Evolutionary conservation across 306 rosid genomes (phyloP), one percentile per base, ranked within the genome.

Genomic region (Inga laurina): DNA sequence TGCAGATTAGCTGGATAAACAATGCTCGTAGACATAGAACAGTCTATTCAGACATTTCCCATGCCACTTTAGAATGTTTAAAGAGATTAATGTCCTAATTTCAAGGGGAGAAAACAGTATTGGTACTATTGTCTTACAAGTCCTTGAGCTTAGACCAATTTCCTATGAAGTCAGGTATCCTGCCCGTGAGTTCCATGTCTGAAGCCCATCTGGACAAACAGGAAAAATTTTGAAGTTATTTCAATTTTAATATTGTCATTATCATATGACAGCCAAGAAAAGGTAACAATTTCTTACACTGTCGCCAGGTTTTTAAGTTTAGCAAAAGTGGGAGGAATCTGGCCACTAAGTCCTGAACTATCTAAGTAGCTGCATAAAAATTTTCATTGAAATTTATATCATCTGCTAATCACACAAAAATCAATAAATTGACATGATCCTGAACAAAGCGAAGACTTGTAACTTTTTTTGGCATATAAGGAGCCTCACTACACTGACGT

Each of bases 281-380:
- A 49, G 10, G 78, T 70, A 18, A 35, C 35, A 77, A 81, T 80
- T 67, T 84, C 91, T 94, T 91, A 92, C 98, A 93, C 30, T 78
- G 8, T 75, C 2, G 0, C 4, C 85, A 95, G 72, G 86, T 81
- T 61, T 27, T 4, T 85, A 4, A 95, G 88, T 49, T 83, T 80
- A 39, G 93, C 83, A 92, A 95, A 87, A 82, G 97, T 81, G 68
- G 89, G 75, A 79, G 97, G 98, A 86, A 95, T 89, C 81, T 87
- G 87, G 34, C 98, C 98, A 37, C 94, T 85, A 45, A 90, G 75
- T 83, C 98, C 98, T 4, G 91, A 87, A 80, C 98, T 95, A 87
- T 83, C 92, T n/a, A 90, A 10, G 76, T 92, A 93, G 74, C 97
- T 93, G 91, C 66, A 87, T 45, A 75, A 3, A 83, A 80, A 86